A percentile compares a stretch with the other conserved stretches of the same genome.
Evolutionary conservation across 202 grass and related monocot species (phyloP).

Genomic region (Tripidium arundinaceum): DNA sequence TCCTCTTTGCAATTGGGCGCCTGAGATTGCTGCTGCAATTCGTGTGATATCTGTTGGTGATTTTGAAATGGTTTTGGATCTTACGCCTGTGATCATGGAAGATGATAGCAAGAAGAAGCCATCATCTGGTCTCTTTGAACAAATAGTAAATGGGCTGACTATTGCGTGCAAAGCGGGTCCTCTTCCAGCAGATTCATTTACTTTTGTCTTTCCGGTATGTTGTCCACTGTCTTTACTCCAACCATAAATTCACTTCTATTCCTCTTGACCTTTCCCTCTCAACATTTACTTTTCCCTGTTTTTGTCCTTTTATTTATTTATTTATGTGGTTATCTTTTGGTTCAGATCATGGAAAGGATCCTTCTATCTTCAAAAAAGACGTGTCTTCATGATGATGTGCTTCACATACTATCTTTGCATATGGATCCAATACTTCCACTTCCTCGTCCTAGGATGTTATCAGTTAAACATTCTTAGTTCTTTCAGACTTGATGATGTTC

Average conservation of each 20-base stretch:
- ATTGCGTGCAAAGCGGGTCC: slow-evolving; percentile 75
- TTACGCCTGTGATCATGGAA: slow-evolving; percentile 50
- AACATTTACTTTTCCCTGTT: not conserved
- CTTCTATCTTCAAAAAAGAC: slow-evolving; percentile 85
- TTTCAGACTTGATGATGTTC: slow-evolving; percentile 23
- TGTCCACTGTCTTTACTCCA: slow-evolving; percentile 1
- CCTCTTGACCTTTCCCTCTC: not conserved
- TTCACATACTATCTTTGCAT: slow-evolving; percentile 86
- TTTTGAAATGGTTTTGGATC: slow-evolving; percentile 57
- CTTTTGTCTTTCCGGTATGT: slow-evolving; percentile 92
- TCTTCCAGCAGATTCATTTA: slow-evolving; percentile 97
- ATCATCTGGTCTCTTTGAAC: slow-evolving; percentile 68
- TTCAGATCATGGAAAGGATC: slow-evolving; percentile 81
- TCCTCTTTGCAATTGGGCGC: slow-evolving; percentile 90
- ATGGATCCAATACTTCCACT: slow-evolving; percentile 97
- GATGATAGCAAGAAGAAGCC: slow-evolving; percentile 53
- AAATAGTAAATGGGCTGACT: slow-evolving; percentile 70
- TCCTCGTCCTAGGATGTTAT: slow-evolving; percentile 91
- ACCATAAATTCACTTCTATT: slow-evolving; percentile 9
- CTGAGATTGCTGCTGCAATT: slow-evolving; percentile 87
- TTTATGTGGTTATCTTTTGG: slow-evolving; percentile 2
- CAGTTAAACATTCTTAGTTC: slow-evolving; percentile 61
- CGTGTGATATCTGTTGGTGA: slow-evolving; percentile 60
- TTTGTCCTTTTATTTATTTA: not conserved
- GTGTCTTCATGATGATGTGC: slow-evolving; percentile 84